phyloP scores from a whole-genome alignment of 257 asterid genomes.

The Petunia secreta region DNA sequence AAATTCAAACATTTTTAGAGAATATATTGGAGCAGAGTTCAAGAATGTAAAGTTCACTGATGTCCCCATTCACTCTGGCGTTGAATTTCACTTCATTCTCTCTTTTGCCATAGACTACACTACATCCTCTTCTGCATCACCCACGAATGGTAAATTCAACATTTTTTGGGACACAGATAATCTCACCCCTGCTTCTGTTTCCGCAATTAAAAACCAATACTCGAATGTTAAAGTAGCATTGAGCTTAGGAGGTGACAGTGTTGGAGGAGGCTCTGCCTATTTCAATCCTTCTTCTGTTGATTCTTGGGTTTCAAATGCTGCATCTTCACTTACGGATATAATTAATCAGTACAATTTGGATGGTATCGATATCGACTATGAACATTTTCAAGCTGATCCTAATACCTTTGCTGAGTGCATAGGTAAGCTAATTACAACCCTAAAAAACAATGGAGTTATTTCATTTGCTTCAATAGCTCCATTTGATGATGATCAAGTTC shows the following conservation, averaged over 20 bases:
- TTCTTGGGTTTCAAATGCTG: slow-evolving; percentile 81
- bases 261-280: slow-evolving; percentile 46
- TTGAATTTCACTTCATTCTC: slow-evolving; percentile 86
- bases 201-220: slow-evolving; percentile 49
- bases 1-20: slow-evolving; percentile 59
- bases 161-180: slow-evolving; percentile 71
- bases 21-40: slow-evolving; percentile 80
- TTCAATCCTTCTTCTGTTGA: slow-evolving; percentile 57
- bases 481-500: slow-evolving; percentile 60
- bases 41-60: slow-evolving; percentile 63
- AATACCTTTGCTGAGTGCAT: slow-evolving; percentile 55
- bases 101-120: slow-evolving; percentile 88
- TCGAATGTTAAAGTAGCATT: slow-evolving; percentile 58
- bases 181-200: slow-evolving; percentile 57
- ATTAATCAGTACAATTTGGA: slow-evolving; percentile 54
- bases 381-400: slow-evolving; percentile 61
- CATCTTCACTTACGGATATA: slow-evolving; percentile 58
- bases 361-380: slow-evolving; percentile 79
- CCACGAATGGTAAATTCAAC: slow-evolving; percentile 69
- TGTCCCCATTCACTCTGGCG: slow-evolving; percentile 59
- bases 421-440: slow-evolving; percentile 49
- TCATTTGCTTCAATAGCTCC: slow-evolving; percentile 86
- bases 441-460: slow-evolving; percentile 53
- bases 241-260: slow-evolving; percentile 80
- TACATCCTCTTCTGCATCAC: slow-evolving; percentile 47